phyloP scores from a whole-genome alignment of 495 filamentous ascomycete species.

The Hyaloscypha bicolor region DNA sequence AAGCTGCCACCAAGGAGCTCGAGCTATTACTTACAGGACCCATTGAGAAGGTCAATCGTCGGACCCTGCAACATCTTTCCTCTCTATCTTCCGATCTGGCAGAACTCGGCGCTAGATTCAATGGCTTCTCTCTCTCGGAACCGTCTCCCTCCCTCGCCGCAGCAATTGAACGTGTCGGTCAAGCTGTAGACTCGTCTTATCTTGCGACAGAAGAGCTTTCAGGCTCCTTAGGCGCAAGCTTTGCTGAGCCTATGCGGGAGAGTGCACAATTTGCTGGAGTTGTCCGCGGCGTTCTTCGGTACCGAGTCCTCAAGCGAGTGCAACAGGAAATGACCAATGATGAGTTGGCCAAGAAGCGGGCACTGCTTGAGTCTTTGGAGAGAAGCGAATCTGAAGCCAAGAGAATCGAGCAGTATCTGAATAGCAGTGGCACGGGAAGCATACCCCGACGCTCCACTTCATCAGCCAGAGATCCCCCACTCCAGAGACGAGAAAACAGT shows the following conservation, averaged over 20 bases:
- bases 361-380: conserved; percentile 79
- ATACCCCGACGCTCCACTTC: conserved; percentile 67
- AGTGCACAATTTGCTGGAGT: conserved; percentile 96
- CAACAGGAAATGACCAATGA: conserved; percentile 98
- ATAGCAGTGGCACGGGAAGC: conserved; percentile 58
- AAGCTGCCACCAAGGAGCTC: conserved; percentile 82
- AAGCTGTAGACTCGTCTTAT: conserved; percentile 94
- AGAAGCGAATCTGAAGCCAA: conserved; percentile 87
- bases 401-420: conserved; percentile 90
- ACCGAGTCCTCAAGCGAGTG: conserved; percentile 86
- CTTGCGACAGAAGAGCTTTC: conserved; percentile 94
- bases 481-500: conserved; percentile 38
- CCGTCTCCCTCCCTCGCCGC: conserved; percentile 84
- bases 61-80: conserved; percentile 82
- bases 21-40: conserved; percentile 85
- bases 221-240: conserved; percentile 77
- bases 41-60: conserved; percentile 93
- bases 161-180: conserved; percentile 91
- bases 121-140: conserved; percentile 95
- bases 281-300: conserved; percentile 83
- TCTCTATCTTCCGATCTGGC: conserved; percentile 83
- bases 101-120: conserved; percentile 90
- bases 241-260: conserved; percentile 96
- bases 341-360: conserved; percentile 79
- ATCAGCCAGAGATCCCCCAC: conserved; percentile 48